Evolutionary conservation across 805 yeast genomes (phyloP).

Genomic region (Spathaspora hagerdaliae): DNA sequence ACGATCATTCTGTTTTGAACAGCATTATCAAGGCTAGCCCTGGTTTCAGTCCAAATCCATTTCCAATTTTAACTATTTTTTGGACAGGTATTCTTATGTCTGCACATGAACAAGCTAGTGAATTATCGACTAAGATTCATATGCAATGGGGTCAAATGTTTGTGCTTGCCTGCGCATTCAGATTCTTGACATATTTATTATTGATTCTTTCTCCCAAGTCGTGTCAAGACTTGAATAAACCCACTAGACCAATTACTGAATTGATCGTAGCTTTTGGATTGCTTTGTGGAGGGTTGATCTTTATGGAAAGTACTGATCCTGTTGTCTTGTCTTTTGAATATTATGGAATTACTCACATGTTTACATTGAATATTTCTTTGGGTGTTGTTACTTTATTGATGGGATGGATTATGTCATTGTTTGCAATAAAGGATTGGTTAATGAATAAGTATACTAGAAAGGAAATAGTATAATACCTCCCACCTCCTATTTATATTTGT

Average conservation of each 20-base stretch:
- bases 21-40: slow-evolving; percentile 45
- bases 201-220: slow-evolving; percentile 43
- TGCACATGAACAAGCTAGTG: slow-evolving; percentile 83
- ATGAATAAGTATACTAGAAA: slow-evolving; percentile 3
- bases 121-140: slow-evolving; percentile 74
- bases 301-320: slow-evolving; percentile 90
- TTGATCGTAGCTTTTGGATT: slow-evolving; percentile 73
- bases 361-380: slow-evolving; percentile 80
- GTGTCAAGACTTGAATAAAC: slow-evolving; percentile 24
- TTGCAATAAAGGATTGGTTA: slow-evolving; percentile 55
- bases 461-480: background rate
- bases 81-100: slow-evolving; percentile 98
- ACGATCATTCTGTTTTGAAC: background rate
- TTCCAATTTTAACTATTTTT: slow-evolving; percentile 88
- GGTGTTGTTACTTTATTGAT: slow-evolving; percentile 75
- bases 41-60: slow-evolving; percentile 88
- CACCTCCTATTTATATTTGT: background rate
- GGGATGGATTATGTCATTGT: slow-evolving; percentile 81
- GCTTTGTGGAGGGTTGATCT: slow-evolving; percentile 83
- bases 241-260: slow-evolving; percentile 78
- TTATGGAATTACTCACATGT: slow-evolving; percentile 80
- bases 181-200: slow-evolving; percentile 60
- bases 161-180: slow-evolving; percentile 75
- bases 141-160: slow-evolving; percentile 89
- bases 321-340: slow-evolving; percentile 71